A percentile compares a stretch with the other conserved stretches of the same genome.
Evolutionary conservation across 768 basidiomycete species (phyloP).

Genomic region (Psilocybe azurescens): DNA sequence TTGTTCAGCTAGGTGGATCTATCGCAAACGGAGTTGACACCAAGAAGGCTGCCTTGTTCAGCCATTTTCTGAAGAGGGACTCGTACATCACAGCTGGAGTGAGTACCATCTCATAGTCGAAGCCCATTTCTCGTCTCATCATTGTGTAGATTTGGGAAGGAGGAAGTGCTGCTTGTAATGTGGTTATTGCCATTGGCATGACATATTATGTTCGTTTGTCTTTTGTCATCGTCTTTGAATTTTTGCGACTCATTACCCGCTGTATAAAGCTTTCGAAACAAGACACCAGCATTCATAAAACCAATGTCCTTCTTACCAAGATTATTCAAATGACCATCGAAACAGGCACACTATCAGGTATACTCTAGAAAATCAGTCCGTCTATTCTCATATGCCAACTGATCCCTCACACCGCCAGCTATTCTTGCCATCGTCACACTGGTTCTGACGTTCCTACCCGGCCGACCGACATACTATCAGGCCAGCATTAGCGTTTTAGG

Average conservation of each 20-base stretch:
- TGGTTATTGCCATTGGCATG: conserved; percentile 21
- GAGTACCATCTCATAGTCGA: background rate
- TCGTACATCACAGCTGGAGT: conserved; percentile 17
- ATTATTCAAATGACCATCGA: conserved; percentile 16
- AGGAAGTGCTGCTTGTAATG: conserved; percentile 18
- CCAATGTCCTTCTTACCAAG: conserved; percentile 11
- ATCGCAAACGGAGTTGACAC: conserved; percentile 19
- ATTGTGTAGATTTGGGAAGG: conserved; percentile 21
- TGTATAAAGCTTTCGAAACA: conserved; percentile 6
- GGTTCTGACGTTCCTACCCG: conserved; percentile 14
- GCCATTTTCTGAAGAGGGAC: conserved; percentile 14
- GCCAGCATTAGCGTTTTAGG: conserved; percentile 13
- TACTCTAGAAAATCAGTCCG: background rate
- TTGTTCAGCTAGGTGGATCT: conserved; percentile 18
- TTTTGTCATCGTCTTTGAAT: background rate
- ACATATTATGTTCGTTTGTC: conserved; percentile 15
- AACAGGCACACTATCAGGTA: conserved; percentile 16
- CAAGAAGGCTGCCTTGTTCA: conserved; percentile 16
- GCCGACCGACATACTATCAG: conserved; percentile 15
- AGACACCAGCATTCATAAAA: conserved; percentile 8
- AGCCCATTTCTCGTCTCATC: background rate
- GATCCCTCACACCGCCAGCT: conserved; percentile 3
- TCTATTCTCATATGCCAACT: background rate
- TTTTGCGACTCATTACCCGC: background rate
- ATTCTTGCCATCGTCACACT: conserved; percentile 16